Evolutionary conservation across 371 early-diverging fungal genomes (phyloP), one percentile per base, ranked within the genome.

Genomic region (Blastocladiella emersonii): DNA sequence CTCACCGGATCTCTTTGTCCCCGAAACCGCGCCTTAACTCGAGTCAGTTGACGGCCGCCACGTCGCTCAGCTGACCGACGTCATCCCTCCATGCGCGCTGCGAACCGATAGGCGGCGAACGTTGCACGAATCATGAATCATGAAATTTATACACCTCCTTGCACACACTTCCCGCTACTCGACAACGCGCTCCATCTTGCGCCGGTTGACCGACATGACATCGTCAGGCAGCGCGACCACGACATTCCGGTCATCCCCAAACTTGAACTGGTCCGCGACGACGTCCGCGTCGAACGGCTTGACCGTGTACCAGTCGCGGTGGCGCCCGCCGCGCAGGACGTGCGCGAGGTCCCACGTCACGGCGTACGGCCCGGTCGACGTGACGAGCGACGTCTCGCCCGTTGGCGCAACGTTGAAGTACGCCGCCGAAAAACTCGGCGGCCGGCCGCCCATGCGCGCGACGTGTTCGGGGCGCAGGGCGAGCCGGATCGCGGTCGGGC

Each of bases 391-490:
- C 66, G 79, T 81, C 66, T 93, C 94, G 25, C 61, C 55, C 34
- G 45, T 62, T 30, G 15, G 32, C 30, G 25, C 34, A 30, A 61
- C 83, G 76, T 93, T 92, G 79, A 98, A 97, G 55, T 84, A 79
- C 6, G 96, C 98, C 15, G 92, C 83, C 21, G 95, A 94, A 65
- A 97, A 98, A 7, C 15, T 8, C 30, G 73, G 67, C 35, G 68
- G 36, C 43, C 68, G 70, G 25, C 71, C 73, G 19, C 81, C 82
- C 80, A 95, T 90, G 43, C 81, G 77, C 7, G 87, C 89, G 36
- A 93, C 84, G 68, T 98, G 95, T 72, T 95, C 90, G 3, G 98
- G 98, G 67, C 80, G 78, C 37, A 98, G 77, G 67, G 88, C 85
- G 35, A 98, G 79, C 60, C 87, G 82, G 61, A 75, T 76, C 39